phyloP scores from a whole-genome alignment of 805 yeast genomes.

The Aciculoconidium aculeatum region DNA sequence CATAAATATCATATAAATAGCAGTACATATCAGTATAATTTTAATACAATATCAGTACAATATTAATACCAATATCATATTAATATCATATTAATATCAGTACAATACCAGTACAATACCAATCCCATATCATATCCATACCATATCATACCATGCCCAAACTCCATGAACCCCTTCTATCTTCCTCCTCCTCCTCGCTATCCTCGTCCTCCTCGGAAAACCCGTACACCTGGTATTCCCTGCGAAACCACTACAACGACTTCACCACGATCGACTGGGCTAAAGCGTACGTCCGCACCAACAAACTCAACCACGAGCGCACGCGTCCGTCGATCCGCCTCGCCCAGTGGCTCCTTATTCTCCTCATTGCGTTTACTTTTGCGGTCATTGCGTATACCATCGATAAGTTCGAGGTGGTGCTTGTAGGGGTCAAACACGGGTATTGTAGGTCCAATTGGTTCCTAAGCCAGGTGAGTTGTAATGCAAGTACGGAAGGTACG shows the following conservation, averaged over 20 bases:
- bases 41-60: too few species aligned
- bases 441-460: slow-evolving; percentile 44
- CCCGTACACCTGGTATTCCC: slow-evolving; percentile 13
- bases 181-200: slow-evolving; percentile 37
- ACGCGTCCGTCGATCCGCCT: slow-evolving; percentile 26
- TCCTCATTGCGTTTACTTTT: slow-evolving; percentile 39
- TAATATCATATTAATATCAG: too few species aligned
- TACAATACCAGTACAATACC: too few species aligned
- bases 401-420: slow-evolving; percentile 40
- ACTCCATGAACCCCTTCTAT: too few species aligned
- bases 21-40: too few species aligned
- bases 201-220: slow-evolving; percentile 49
- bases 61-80: too few species aligned
- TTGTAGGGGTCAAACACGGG: slow-evolving; percentile 49
- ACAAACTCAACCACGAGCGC: slow-evolving; percentile 31
- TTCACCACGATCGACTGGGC: slow-evolving; percentile 61
- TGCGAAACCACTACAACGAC: slow-evolving; percentile 46
- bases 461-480: slow-evolving; percentile 36
- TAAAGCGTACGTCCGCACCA: slow-evolving; percentile 40
- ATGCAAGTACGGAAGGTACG: too few species aligned
- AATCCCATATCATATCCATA: too few species aligned
- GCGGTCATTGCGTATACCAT: slow-evolving; percentile 46
- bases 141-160: too few species aligned
- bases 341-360: slow-evolving; percentile 47
- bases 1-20: too few species aligned